Evolutionary conservation across 2,329 filamentous ascomycete species (phyloP).

Genomic region (Neonectria sp.): DNA sequence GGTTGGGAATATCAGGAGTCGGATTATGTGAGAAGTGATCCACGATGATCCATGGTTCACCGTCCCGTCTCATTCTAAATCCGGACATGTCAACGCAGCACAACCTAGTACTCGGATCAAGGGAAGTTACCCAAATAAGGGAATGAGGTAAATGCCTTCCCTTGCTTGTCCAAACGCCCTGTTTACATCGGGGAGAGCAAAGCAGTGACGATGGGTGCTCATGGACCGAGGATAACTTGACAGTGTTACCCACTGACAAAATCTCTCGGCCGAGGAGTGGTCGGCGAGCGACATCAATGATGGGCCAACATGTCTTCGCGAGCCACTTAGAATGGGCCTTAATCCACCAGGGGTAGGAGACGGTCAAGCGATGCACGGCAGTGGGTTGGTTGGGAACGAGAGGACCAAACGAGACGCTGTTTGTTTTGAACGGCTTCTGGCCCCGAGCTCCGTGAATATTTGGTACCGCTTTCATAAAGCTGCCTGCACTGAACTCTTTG

Average conservation of each 20-base stretch:
- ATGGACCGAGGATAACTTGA: conserved; percentile 42
- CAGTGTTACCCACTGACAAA: conserved; percentile 17
- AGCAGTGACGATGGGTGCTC: conserved; percentile 16
- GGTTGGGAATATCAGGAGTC: conserved; percentile 22
- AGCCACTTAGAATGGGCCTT: conserved; percentile 18
- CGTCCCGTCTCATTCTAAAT: conserved; percentile 29
- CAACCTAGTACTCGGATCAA: conserved; percentile 37
- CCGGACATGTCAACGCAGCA: conserved; percentile 18
- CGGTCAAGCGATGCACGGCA: conserved; percentile 21
- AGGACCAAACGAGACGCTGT: neutral
- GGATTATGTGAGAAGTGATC: conserved; percentile 22
- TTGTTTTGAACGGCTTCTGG: neutral
- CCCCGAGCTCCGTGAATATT: neutral
- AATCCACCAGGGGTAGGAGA: conserved; percentile 25
- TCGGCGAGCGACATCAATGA: conserved; percentile 24
- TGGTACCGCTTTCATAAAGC: neutral
- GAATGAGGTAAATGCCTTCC: conserved; percentile 22
- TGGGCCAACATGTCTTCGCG: conserved; percentile 10
- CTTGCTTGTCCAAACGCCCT: conserved; percentile 9
- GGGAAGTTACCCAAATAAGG: conserved; percentile 38
- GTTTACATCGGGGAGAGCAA: conserved; percentile 17
- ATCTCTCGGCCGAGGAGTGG: conserved; percentile 21
- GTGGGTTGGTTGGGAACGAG: conserved; percentile 18
- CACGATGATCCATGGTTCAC: conserved; percentile 18
- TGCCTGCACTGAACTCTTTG: neutral